Evolutionary conservation across 169 alveolate species (phyloP).

Genomic region (Babesia bigemina): DNA sequence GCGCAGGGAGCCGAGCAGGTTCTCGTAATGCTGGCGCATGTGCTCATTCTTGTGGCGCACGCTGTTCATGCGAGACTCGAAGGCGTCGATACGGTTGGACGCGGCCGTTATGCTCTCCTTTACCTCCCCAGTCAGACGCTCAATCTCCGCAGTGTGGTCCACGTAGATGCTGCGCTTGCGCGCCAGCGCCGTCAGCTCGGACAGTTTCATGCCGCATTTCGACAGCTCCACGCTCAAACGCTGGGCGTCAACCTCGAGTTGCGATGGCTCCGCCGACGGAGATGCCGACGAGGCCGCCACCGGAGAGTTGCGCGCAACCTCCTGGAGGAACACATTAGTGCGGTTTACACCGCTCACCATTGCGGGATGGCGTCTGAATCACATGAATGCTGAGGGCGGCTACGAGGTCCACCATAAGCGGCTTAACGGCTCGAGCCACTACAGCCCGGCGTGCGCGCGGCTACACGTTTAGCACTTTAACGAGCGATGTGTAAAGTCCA

Average conservation of each 20-base stretch:
- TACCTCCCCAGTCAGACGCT: conserved; percentile 54
- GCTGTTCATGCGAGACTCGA: conserved; percentile 15
- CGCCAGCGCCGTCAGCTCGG: conserved; percentile 53
- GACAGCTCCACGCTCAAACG: conserved; percentile 33
- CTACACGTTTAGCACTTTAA: neutral
- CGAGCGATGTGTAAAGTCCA: no score
- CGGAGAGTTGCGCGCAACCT: conserved; percentile 51
- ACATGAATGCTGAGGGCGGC: neutral
- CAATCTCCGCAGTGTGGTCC: conserved; percentile 59
- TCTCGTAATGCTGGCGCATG: conserved; percentile 49
- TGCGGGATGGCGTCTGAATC: neutral
- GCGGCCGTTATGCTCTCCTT: conserved; percentile 48
- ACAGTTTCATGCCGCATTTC: conserved; percentile 19
- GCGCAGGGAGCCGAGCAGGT: conserved; percentile 50
- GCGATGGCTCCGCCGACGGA: conserved; percentile 26
- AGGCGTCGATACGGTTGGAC: conserved; percentile 42
- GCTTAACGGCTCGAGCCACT: conserved; percentile 2
- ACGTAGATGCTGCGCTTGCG: conserved; percentile 61
- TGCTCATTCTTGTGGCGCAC: conserved; percentile 41
- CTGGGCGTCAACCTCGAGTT: conserved; percentile 53
- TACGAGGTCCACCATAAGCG: neutral
- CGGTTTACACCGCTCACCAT: conserved; percentile 63
- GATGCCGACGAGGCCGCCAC: conserved; percentile 4
- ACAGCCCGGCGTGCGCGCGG: neutral
- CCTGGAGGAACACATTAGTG: conserved; percentile 48